Percentiles rank a stretch among this genome's conserved stretches.
Conservation (phyloP, 495 filamentous ascomycete species). For the Darksidea phi region DNA sequence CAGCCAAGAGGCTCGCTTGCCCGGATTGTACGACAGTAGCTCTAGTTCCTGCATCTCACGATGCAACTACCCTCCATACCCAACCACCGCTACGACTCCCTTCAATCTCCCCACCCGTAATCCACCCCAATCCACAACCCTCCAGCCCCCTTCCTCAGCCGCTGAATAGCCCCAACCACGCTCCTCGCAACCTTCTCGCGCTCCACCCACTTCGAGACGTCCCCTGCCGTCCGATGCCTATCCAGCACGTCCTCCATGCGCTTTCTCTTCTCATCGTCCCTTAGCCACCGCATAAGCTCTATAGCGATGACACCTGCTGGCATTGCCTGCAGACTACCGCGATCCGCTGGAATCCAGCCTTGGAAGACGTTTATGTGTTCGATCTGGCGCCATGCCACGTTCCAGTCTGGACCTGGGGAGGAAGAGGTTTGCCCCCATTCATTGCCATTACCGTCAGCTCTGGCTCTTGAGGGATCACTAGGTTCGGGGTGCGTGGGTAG, state of each 20-base stretch:
- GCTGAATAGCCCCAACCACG: slow-evolving; percentile 9
- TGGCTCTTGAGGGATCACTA: background rate
- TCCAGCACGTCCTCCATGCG: background rate
- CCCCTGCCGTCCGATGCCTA: background rate
- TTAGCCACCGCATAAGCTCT: slow-evolving; percentile 26
- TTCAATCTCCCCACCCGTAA: slow-evolving; percentile 26
- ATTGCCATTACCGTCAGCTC: too few relatives aligned
- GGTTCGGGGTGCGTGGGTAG: background rate
- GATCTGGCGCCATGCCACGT: slow-evolving; percentile 52
- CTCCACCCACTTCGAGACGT: slow-evolving; percentile 29
- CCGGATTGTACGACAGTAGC: too few relatives aligned
- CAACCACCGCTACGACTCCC: background rate
- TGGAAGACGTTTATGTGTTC: slow-evolving; percentile 52
- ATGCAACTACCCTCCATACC: too few relatives aligned
- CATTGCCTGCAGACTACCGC: slow-evolving; percentile 11
- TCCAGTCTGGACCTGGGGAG: slow-evolving; percentile 51
- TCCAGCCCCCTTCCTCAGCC: slow-evolving; percentile 6
- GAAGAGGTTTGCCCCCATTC: slow-evolving; percentile 4
- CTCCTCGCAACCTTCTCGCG: slow-evolving; percentile 29
- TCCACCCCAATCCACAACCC: slow-evolving; percentile 23
- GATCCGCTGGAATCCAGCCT: slow-evolving; percentile 47
- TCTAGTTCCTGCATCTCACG: too few relatives aligned
- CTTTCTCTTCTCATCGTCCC: slow-evolving; percentile 3
- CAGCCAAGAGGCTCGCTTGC: too few relatives aligned
- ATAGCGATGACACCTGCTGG: slow-evolving; percentile 21